Percentiles rank a stretch among this genome's conserved stretches.
These are phyloP conservation scores for Perilla frutescens DNA, from an alignment of 257 asterid species.

Conservation along the genomic window DNA sequence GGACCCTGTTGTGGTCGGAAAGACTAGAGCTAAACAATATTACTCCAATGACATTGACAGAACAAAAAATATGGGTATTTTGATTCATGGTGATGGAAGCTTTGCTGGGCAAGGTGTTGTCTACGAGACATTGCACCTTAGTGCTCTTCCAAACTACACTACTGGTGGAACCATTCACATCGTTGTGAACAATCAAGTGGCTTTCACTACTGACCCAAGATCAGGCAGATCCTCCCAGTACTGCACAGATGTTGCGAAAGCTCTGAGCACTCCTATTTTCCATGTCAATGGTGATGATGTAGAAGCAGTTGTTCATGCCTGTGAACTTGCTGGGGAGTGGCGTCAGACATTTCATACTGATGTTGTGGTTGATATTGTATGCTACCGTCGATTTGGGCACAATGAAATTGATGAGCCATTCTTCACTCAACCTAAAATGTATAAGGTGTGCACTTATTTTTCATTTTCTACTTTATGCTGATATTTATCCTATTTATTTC, in stretches of 20 bases:
- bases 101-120: conserved; percentile 99
- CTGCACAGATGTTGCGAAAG: conserved; percentile 99
- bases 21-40: conserved; percentile 94
- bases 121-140: conserved; percentile 95
- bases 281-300: conserved; percentile 98
- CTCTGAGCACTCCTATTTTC: conserved; percentile 89
- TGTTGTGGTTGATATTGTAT: conserved; percentile 91
- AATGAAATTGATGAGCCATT: conserved; percentile 96
- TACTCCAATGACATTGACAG: conserved; percentile 78
- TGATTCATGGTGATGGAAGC: conserved; percentile 97
- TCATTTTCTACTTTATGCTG: conserved; percentile 18
- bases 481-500: neutral
- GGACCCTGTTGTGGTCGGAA: conserved; percentile 92
- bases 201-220: conserved; percentile 92
- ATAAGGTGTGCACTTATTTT: conserved; percentile 55
- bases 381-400: conserved; percentile 97
- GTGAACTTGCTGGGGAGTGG: conserved; percentile 99
- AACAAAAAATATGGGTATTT: conserved; percentile 79
- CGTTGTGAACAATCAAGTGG: conserved; percentile 97
- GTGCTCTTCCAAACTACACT: conserved; percentile 96
- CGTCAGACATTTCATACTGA: conserved; percentile 94
- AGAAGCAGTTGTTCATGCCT: conserved; percentile 91
- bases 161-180: conserved; percentile 98
- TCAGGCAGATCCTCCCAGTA: conserved; percentile 96
- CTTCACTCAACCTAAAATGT: conserved; percentile 97